These are phyloP conservation scores for Aspergillus ochraceoroseus DNA, from an alignment of 2,329 filamentous ascomycete genomes.

Conservation along the genomic window DNA sequence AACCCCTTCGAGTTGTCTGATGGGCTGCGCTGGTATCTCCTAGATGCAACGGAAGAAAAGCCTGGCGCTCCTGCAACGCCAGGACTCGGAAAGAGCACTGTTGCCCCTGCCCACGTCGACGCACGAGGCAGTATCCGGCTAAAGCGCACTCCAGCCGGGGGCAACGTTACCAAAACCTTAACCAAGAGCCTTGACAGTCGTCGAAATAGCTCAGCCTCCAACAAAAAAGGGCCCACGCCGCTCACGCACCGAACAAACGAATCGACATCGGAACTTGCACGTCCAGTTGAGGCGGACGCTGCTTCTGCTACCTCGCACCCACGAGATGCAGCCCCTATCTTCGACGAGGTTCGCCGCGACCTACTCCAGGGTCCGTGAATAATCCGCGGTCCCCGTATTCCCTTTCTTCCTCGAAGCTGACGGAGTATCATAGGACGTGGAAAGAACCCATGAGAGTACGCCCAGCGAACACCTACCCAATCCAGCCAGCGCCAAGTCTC, in stretches of 20 bases:
- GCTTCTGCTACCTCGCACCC: conserved; percentile 24
- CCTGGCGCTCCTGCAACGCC: conserved; percentile 86
- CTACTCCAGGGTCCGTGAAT: conserved; percentile 42
- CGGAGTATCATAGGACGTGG: conserved; percentile 22
- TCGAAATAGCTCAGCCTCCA: conserved; percentile 79
- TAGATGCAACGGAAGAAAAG: conserved; percentile 91
- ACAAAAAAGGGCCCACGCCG: conserved; percentile 60
- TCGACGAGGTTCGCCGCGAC: conserved; percentile 49
- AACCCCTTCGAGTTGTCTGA: conserved; percentile 97
- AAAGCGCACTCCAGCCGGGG: conserved; percentile 55
- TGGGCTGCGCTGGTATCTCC: conserved; percentile 89
- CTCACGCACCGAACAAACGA: conserved; percentile 33
- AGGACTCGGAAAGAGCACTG: conserved; percentile 84
- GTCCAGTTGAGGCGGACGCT: conserved; percentile 35
- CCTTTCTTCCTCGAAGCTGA: conserved; percentile 20
- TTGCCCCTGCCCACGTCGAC: conserved; percentile 80
- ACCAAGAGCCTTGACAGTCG: conserved; percentile 88
- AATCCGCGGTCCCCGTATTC: conserved; percentile 15
- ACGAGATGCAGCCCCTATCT: conserved; percentile 40
- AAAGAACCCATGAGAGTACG: conserved; percentile 9
- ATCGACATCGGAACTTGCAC: conserved; percentile 35
- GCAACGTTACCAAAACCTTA: conserved; percentile 69
- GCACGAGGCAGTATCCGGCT: conserved; percentile 65
- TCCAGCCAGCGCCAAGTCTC: conserved; percentile 13
- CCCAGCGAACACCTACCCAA: conserved; percentile 1